Percentiles rank a stretch among this genome's conserved stretches.
Evolutionary conservation across 352 stramenopile species (phyloP).

Genomic region (Detonula confervacea): DNA sequence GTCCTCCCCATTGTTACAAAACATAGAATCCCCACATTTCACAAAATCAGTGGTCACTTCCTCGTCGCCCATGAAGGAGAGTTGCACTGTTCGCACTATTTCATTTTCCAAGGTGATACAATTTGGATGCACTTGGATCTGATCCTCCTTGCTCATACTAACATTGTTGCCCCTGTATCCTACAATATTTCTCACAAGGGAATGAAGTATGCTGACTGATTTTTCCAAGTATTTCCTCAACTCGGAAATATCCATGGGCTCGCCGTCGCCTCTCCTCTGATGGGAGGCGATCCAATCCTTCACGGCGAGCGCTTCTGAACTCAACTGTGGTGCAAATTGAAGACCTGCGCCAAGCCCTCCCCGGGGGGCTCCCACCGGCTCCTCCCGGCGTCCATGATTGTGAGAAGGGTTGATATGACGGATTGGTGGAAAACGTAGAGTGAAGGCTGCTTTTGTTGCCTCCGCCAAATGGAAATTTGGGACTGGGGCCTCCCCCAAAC

Average conservation of each 20-base stretch:
- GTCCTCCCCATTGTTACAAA: slow-evolving; percentile 5
- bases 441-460: too few relatives aligned
- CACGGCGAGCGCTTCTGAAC: not conserved
- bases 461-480: too few relatives aligned
- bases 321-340: not conserved
- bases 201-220: slow-evolving; percentile 20
- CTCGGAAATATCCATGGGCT: slow-evolving; percentile 6
- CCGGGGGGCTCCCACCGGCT: too few relatives aligned
- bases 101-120: slow-evolving; percentile 9
- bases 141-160: not conserved
- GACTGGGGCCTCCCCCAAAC: too few relatives aligned
- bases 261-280: not conserved
- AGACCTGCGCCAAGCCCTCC: not conserved
- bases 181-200: slow-evolving; percentile 18
- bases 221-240: slow-evolving; percentile 30
- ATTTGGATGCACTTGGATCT: slow-evolving; percentile 7
- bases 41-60: slow-evolving; percentile 23
- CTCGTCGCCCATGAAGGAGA: not conserved
- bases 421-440: too few relatives aligned
- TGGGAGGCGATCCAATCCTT: slow-evolving; percentile 17
- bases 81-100: too few relatives aligned
- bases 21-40: slow-evolving; percentile 1
- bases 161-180: not conserved
- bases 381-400: not conserved
- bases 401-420: too few relatives aligned